Evolutionary conservation across 2,329 filamentous ascomycete genomes (phyloP).

Genomic region (Fusarium sp.): DNA sequence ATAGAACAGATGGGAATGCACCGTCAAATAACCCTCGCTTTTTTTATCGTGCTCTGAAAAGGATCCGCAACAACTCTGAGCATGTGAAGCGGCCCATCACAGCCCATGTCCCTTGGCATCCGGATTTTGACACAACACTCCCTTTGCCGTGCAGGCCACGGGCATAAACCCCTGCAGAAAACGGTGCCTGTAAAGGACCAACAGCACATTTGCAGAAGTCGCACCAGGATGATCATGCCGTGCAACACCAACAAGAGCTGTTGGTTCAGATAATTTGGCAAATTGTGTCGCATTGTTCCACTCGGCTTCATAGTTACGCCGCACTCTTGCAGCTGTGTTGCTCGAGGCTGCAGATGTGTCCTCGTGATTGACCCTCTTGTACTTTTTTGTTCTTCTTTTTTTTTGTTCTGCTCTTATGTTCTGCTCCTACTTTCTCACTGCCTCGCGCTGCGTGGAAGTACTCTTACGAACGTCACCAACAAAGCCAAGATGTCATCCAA

Average conservation of each 20-base stretch:
- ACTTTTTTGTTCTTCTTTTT: neutral
- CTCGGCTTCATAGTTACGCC: neutral
- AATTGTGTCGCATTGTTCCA: neutral
- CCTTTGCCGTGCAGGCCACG: neutral
- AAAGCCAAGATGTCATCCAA: conserved; percentile 27
- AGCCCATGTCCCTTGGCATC: neutral
- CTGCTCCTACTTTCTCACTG: too few relatives aligned
- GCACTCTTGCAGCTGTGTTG: neutral
- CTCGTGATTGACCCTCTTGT: too few relatives aligned
- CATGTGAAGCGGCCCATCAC: neutral
- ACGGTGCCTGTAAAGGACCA: neutral
- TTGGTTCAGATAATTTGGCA: neutral
- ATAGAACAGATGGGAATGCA: too few relatives aligned
- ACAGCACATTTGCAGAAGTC: neutral
- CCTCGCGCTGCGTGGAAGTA: too few relatives aligned
- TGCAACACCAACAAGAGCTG: neutral
- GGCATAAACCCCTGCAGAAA: neutral
- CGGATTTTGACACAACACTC: neutral
- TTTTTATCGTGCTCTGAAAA: too few relatives aligned
- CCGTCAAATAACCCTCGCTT: too few relatives aligned
- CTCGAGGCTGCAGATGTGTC: too few relatives aligned
- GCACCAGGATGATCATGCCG: neutral
- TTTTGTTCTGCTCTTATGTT: too few relatives aligned
- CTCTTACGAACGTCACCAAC: too few relatives aligned
- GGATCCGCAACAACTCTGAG: too few relatives aligned